Base-by-base conservation (phyloP, 2,329 filamentous ascomycete species). In the Didymella pomorum region DNA sequence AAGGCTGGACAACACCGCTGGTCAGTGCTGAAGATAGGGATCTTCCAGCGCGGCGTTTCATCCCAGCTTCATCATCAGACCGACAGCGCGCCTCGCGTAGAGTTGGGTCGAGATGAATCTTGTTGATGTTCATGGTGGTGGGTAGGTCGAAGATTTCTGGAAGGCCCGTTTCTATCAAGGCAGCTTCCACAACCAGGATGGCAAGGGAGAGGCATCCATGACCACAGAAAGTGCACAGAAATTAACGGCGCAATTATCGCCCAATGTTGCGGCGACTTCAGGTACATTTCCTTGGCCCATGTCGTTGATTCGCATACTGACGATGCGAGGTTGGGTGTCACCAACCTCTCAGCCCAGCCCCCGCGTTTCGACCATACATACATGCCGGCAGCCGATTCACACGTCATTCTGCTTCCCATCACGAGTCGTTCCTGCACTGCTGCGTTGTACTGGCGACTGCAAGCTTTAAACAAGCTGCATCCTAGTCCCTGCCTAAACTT, bases 341-440 rank as follows among this genome's bases (percentile, higher is more conserved):
- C 39, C 20, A 42, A 54, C 50, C 51, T 51, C 56, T 21, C 53
- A 37, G 45, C 56, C 39, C 29, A 31, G 29, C 29, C 56, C 56
- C 56, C 56, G 50, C 56, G 49, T 45, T 52, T 42, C 43, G 46
- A 28, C 29, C 21, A 25, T 43, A 23, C 44, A 56, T 43, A 23
- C 39, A 48, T 28, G 48, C 48, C 29, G 29, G 28, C 25, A 33
- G 29, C 50, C 56, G 56, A 33, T 25, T 45, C 44, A 53, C 49
- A 60, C 57, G 57, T 60, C 57, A 60, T 50, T 23, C 42, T 53
- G 48, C 49, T 41, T 47, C 18, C 44, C 47, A 60, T 33, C 28
- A 52, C 57, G 48, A 60, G 48, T 52, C 44, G 56, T 45, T 51
- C 50, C 51, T 58, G 56, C 56, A 52, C 52, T 56, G 57, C 43